Conservation (phyloP, 305 asterid species). For the Fraxinus ornus region DNA sequence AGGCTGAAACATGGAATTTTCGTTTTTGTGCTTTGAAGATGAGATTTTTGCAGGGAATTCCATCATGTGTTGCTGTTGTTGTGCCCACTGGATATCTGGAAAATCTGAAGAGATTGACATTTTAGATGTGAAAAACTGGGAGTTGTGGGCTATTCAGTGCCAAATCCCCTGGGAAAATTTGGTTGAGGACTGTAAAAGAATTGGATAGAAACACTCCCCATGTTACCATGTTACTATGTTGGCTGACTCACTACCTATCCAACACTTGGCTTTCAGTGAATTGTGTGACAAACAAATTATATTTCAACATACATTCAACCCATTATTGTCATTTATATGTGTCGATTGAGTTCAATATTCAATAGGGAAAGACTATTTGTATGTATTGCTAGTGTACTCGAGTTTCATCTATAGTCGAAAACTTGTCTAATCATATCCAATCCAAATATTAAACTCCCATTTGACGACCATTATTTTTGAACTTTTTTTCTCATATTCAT, state of each 20-base stretch:
- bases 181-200: background rate
- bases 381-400: background rate
- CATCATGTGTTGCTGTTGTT: slow-evolving; percentile 27
- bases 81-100: slow-evolving; percentile 37
- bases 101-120: slow-evolving; percentile 39
- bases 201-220: slow-evolving; percentile 29
- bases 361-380: background rate
- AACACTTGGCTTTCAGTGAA: slow-evolving; percentile 2
- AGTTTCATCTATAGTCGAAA: background rate
- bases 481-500: too few species aligned
- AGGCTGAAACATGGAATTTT: background rate
- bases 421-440: background rate
- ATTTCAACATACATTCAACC: too few species aligned
- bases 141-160: background rate
- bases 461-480: too few species aligned
- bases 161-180: background rate
- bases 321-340: background rate
- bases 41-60: slow-evolving; percentile 19
- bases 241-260: slow-evolving; percentile 31
- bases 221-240: slow-evolving; percentile 41
- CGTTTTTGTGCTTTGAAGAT: slow-evolving; percentile 11
- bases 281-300: background rate
- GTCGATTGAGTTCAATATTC: background rate
- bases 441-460: too few species aligned
- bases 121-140: background rate